Evolutionary conservation across 2,329 filamentous ascomycete genomes (phyloP).

Genomic region (Cytospora leucostoma): DNA sequence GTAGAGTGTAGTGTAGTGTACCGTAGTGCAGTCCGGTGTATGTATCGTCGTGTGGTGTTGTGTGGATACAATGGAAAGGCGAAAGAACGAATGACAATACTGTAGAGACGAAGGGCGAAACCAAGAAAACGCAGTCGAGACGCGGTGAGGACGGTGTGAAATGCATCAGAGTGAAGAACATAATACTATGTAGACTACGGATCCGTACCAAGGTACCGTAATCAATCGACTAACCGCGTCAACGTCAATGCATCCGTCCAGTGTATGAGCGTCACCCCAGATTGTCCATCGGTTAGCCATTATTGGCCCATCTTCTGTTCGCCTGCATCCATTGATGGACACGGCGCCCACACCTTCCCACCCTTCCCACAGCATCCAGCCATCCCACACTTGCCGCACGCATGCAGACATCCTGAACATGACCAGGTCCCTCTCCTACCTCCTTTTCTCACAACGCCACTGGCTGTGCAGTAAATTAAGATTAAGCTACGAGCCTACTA

Average conservation of each 20-base stretch:
- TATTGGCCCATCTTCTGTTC: background rate
- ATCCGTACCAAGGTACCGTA: no score
- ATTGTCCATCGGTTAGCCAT: background rate
- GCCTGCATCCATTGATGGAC: background rate
- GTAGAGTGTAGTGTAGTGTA: no score
- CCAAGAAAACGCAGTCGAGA: background rate
- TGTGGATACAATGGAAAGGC: background rate
- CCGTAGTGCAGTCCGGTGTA: no score
- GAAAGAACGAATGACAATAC: background rate
- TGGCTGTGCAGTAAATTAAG: background rate
- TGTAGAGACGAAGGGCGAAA: background rate
- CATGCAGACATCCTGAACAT: no score
- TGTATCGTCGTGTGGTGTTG: no score
- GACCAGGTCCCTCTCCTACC: background rate
- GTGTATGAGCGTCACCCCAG: background rate
- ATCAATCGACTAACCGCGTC: background rate
- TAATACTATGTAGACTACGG: background rate
- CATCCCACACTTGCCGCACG: no score
- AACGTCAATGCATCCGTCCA: background rate
- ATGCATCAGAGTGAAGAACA: background rate
- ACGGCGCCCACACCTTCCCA: background rate
- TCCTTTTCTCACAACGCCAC: background rate
- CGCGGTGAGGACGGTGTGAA: background rate
- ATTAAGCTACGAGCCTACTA: background rate
- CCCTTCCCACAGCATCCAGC: no score